Evolutionary conservation across 495 filamentous ascomycete genomes (phyloP).

Genomic region (Lepraria neglecta): DNA sequence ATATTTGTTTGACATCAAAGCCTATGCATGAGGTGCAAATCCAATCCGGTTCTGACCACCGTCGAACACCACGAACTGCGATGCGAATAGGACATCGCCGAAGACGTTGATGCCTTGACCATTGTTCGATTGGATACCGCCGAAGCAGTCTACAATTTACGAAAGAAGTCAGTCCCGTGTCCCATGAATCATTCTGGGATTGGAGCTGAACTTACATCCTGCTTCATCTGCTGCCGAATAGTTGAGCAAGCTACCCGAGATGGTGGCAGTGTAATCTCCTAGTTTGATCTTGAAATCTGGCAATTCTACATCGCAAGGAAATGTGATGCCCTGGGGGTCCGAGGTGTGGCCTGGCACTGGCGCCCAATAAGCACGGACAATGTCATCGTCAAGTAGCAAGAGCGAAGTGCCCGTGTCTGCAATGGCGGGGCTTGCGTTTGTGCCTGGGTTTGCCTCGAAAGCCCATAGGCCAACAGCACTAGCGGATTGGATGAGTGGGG

Average conservation of each 20-base stretch:
- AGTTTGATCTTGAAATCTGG: slow-evolving; percentile 64
- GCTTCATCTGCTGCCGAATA: slow-evolving; percentile 46
- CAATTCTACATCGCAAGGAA: slow-evolving; percentile 54
- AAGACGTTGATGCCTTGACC: slow-evolving; percentile 59
- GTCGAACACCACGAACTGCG: slow-evolving; percentile 75
- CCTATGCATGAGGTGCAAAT: slow-evolving; percentile 47
- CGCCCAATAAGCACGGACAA: slow-evolving; percentile 57
- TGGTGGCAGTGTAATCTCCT: slow-evolving; percentile 52
- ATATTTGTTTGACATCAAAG: not conserved
- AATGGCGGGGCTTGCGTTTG: slow-evolving; percentile 42
- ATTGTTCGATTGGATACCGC: slow-evolving; percentile 60
- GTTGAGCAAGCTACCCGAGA: slow-evolving; percentile 62
- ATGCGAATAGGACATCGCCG: slow-evolving; percentile 75
- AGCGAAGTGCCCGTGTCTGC: slow-evolving; percentile 71
- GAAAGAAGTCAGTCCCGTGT: slow-evolving; percentile 7
- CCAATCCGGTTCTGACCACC: slow-evolving; percentile 54
- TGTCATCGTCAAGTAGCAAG: slow-evolving; percentile 57
- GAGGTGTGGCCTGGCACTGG: slow-evolving; percentile 51
- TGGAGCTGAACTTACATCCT: slow-evolving; percentile 18
- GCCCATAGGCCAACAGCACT: slow-evolving; percentile 64
- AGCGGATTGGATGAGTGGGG: slow-evolving; percentile 51
- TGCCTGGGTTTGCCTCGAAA: slow-evolving; percentile 55
- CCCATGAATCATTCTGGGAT: not conserved
- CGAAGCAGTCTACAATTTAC: slow-evolving; percentile 54
- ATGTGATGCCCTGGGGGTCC: slow-evolving; percentile 51